These are phyloP conservation scores for Blastomyces percursus DNA, from an alignment of 2,329 filamentous ascomycete genomes.

Conservation along the genomic window DNA sequence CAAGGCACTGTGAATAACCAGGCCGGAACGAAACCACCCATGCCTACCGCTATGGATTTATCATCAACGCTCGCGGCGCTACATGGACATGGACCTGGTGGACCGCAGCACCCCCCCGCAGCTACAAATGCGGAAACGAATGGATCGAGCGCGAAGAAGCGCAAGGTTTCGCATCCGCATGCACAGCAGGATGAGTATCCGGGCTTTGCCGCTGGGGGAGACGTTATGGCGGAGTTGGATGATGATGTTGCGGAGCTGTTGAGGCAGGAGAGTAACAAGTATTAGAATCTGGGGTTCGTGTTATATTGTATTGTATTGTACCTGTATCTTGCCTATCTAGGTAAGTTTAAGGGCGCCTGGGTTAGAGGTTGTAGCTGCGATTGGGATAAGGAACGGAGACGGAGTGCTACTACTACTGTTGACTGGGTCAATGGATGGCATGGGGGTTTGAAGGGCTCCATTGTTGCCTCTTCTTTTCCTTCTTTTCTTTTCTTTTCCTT, in stretches of 20 bases:
- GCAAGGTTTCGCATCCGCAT: slow-evolving; percentile 36
- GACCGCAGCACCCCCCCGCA: slow-evolving; percentile 15
- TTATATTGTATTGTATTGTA: background rate
- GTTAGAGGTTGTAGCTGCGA: too few species aligned
- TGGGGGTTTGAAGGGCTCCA: background rate
- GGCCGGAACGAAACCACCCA: slow-evolving; percentile 18
- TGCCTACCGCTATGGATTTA: slow-evolving; percentile 16
- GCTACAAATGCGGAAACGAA: slow-evolving; percentile 6
- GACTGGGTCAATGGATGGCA: background rate
- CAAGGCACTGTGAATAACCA: slow-evolving; percentile 4
- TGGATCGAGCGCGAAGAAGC: slow-evolving; percentile 34
- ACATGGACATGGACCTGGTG: slow-evolving; percentile 9
- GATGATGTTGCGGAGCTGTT: slow-evolving; percentile 51
- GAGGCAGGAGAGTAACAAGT: slow-evolving; percentile 33
- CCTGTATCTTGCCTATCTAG: background rate
- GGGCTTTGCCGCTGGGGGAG: slow-evolving; percentile 42
- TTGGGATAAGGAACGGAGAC: background rate
- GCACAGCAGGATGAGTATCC: slow-evolving; percentile 25
- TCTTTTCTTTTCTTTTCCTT: too few species aligned
- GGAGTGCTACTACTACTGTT: background rate
- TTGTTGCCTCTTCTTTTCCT: too few species aligned
- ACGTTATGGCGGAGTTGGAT: slow-evolving; percentile 48
- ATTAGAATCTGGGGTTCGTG: slow-evolving; percentile 1
- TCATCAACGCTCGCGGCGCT: slow-evolving; percentile 14
- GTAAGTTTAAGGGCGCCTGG: too few species aligned